These are phyloP conservation scores for Saturnispora gosingensis DNA, from an alignment of 805 yeast species.

Conservation along the genomic window DNA sequence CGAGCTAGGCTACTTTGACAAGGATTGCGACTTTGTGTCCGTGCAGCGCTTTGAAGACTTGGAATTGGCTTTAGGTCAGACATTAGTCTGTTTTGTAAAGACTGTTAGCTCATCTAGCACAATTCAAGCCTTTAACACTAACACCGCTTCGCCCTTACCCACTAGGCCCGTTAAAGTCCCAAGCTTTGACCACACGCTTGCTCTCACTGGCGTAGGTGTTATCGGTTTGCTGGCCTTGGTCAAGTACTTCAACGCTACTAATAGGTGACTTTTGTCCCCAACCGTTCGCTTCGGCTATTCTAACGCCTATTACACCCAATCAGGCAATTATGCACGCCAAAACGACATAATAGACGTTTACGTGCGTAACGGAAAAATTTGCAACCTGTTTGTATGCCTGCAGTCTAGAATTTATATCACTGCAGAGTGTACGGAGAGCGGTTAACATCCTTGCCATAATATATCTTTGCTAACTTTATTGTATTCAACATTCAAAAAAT, in stretches of 20 bases:
- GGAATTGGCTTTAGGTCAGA: conserved; percentile 17
- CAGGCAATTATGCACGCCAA: not conserved
- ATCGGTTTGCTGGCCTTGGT: not conserved
- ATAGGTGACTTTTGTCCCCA: not conserved
- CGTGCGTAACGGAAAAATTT: not conserved
- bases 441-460: not conserved
- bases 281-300: not conserved
- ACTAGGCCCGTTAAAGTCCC: not conserved
- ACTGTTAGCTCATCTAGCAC: not conserved
- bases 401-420: not conserved
- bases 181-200: not conserved
- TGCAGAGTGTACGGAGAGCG: not conserved
- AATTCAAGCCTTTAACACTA: not conserved
- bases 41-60: conserved; percentile 30
- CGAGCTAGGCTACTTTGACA: conserved; percentile 31
- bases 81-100: not conserved
- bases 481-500: not conserved
- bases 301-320: not conserved
- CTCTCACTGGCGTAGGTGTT: not conserved
- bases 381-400: not conserved
- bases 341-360: not conserved
- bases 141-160: not conserved
- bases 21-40: conserved; percentile 29
- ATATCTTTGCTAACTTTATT: not conserved
- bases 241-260: not conserved